Percentiles rank a stretch among this genome's conserved stretches.
phyloP scores from a whole-genome alignment of 2,329 filamentous ascomycete species.

The Pestalotiopsis sp. region DNA sequence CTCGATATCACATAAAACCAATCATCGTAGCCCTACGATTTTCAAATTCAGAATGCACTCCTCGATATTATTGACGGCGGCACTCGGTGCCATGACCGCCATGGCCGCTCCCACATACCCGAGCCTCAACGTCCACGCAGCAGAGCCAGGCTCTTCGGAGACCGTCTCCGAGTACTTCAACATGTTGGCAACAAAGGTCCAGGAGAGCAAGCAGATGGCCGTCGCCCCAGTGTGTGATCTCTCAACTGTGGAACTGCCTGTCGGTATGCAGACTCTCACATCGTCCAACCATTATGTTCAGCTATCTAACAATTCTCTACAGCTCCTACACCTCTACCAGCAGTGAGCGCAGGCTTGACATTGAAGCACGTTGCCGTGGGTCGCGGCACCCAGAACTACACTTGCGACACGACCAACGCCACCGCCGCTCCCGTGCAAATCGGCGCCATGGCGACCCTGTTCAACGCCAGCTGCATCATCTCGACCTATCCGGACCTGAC shows the following conservation, averaged over 20 bases:
- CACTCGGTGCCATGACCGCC: constrained; percentile 47
- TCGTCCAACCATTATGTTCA: neutral
- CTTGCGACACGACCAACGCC: constrained; percentile 67
- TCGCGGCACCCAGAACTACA: constrained; percentile 93
- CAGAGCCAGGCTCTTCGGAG: constrained; percentile 43
- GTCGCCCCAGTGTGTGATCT: constrained; percentile 56
- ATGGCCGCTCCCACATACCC: constrained; percentile 51
- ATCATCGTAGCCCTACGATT: neutral
- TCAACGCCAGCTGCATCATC: constrained; percentile 83
- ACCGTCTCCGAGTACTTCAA: constrained; percentile 65
- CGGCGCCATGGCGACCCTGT: constrained; percentile 83
- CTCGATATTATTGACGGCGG: constrained; percentile 49
- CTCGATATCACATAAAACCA: neutral
- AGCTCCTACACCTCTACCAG: constrained; percentile 63
- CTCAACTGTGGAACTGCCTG: constrained; percentile 53
- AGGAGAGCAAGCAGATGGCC: constrained; percentile 45
- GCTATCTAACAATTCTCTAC: constrained; percentile 31
- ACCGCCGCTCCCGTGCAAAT: constrained; percentile 63
- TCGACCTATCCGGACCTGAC: constrained; percentile 71
- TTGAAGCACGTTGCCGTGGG: constrained; percentile 83
- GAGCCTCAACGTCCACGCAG: constrained; percentile 41
- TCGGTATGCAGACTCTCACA: constrained; percentile 40
- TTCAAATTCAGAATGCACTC: constrained; percentile 49
- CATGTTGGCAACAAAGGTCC: constrained; percentile 58
- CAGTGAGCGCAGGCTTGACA: constrained; percentile 60